These are phyloP conservation scores for Sclerotinia sclerotiorum DNA, from an alignment of 2,329 filamentous ascomycete species.

Conservation along the genomic window DNA sequence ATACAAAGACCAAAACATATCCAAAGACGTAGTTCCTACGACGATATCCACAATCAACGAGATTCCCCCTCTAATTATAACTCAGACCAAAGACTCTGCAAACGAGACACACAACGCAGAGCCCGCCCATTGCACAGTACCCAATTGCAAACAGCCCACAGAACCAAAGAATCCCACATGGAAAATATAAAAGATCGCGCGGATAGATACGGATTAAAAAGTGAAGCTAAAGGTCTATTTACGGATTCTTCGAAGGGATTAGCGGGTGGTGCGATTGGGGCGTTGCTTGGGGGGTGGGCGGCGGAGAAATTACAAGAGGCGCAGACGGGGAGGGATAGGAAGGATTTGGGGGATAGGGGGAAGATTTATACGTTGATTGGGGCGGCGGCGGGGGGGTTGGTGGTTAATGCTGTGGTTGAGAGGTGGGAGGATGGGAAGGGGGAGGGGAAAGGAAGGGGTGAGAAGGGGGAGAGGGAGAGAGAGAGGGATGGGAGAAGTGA, in stretches of 20 bases:
- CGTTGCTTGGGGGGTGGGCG: slow-evolving; percentile 36
- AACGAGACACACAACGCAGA: background rate
- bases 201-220: slow-evolving; percentile 25
- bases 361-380: slow-evolving; percentile 33
- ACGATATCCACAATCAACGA: slow-evolving; percentile 6
- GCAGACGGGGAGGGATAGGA: slow-evolving; percentile 26
- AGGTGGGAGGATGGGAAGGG: slow-evolving; percentile 31
- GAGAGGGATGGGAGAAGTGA: background rate
- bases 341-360: slow-evolving; percentile 24
- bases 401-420: slow-evolving; percentile 34
- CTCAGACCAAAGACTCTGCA: background rate
- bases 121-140: background rate
- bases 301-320: slow-evolving; percentile 30
- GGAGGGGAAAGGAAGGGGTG: slow-evolving; percentile 22
- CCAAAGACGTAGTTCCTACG: slow-evolving; percentile 10
- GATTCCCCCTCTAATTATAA: background rate
- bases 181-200: slow-evolving; percentile 5
- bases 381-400: slow-evolving; percentile 35
- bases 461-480: background rate
- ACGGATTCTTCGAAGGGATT: slow-evolving; percentile 31
- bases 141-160: no score
- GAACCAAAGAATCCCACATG: background rate
- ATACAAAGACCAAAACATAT: slow-evolving; percentile 1
- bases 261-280: slow-evolving; percentile 31
- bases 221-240: slow-evolving; percentile 31